A percentile compares a stretch with the other conserved stretches of the same genome.
phyloP scores from a whole-genome alignment of 768 basidiomycete genomes.

The Lentinula edodes region DNA sequence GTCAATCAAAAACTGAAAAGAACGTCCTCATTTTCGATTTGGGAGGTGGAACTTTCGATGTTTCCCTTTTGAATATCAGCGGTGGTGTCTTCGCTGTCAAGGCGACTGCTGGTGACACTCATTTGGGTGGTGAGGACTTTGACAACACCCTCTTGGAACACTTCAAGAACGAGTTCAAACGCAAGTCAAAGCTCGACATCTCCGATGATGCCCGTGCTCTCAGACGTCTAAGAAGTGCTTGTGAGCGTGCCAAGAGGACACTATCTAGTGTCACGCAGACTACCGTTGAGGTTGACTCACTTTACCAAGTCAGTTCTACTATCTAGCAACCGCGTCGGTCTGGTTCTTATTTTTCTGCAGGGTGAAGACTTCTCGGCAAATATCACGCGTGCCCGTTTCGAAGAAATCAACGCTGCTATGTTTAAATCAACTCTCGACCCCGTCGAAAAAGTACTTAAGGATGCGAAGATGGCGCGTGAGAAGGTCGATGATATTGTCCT shows the following conservation, averaged over 20 bases:
- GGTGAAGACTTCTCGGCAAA: constrained; percentile 98
- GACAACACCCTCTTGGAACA: constrained; percentile 97
- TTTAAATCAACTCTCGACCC: constrained; percentile 99
- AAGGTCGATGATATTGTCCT: constrained; percentile 99
- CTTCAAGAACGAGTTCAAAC: constrained; percentile 99
- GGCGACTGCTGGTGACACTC: constrained; percentile 98
- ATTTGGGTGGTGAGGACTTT: constrained; percentile 99
- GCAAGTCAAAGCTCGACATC: constrained; percentile 95
- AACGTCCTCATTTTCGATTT: constrained; percentile 99
- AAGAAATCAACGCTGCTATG: constrained; percentile 92
- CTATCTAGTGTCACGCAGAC: constrained; percentile 98
- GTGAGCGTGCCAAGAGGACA: constrained; percentile 99
- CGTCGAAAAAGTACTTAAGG: constrained; percentile 98
- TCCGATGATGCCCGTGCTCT: constrained; percentile 96
- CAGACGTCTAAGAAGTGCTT: constrained; percentile 91
- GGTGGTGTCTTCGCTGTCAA: constrained; percentile 99
- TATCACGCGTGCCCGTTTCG: constrained; percentile 99
- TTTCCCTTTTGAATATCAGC: constrained; percentile 94
- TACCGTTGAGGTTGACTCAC: constrained; percentile 98
- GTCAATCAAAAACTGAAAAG: constrained; percentile 91
- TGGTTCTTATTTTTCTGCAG: constrained; percentile 27
- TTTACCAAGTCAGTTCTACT: constrained; percentile 68
- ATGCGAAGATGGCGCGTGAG: constrained; percentile 95
- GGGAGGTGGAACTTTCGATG: constrained; percentile 99
- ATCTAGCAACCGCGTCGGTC: not conserved